These are phyloP conservation scores for Lactifluus hygrophoroides DNA, from an alignment of 768 basidiomycete species.

Conservation along the genomic window DNA sequence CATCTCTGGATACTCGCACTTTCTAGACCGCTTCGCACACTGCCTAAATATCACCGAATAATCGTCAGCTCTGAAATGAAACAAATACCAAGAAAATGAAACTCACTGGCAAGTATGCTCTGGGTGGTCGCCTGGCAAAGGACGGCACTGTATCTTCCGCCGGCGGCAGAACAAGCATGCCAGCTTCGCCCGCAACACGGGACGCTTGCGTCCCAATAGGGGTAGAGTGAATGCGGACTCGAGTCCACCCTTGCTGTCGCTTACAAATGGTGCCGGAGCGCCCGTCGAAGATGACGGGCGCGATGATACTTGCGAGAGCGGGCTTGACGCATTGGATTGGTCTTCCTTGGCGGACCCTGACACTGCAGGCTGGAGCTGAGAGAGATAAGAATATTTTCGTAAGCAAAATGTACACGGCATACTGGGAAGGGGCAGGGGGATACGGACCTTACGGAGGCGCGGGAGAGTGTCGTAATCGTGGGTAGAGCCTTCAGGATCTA, in stretches of 20 bases:
- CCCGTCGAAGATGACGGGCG: slow-evolving; percentile 15
- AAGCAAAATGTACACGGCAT: neutral
- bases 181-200: slow-evolving; percentile 13
- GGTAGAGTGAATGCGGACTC: slow-evolving; percentile 12
- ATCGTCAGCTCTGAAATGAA: neutral
- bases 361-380: slow-evolving; percentile 9
- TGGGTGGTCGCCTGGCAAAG: neutral
- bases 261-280: neutral
- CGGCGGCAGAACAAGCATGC: slow-evolving; percentile 17
- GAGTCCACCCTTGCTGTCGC: neutral
- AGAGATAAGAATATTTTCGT: neutral
- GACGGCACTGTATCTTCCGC: slow-evolving; percentile 18
- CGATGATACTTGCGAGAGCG: slow-evolving; percentile 11
- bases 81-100: neutral
- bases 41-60: neutral
- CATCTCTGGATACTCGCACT: slow-evolving; percentile 16
- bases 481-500: neutral
- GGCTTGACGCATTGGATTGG: slow-evolving; percentile 10
- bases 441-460: slow-evolving; percentile 14
- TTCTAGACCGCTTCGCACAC: slow-evolving; percentile 10
- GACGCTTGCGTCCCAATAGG: slow-evolving; percentile 15
- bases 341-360: slow-evolving; percentile 5
- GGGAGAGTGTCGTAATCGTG: slow-evolving; percentile 16
- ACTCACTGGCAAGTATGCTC: slow-evolving; percentile 12
- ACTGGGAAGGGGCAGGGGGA: neutral